Base-by-base conservation (phyloP, 2,329 filamentous ascomycete species). In the Epichloe aotearoae region DNA sequence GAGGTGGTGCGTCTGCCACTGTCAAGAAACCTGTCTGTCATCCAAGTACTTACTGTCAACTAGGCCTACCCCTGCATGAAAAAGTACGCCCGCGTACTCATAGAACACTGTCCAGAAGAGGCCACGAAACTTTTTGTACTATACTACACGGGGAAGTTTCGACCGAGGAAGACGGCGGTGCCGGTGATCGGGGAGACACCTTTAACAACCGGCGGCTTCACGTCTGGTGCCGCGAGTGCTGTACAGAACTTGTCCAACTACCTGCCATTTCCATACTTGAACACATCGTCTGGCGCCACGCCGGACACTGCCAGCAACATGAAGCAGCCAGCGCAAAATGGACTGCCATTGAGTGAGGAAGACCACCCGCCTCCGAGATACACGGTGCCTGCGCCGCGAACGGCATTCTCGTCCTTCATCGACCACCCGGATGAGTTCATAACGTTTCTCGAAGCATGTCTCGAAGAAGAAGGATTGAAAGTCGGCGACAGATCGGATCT, bases 401-500 rank as follows among this genome's bases (percentile, higher is more conserved):
- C 84, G 2, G 91, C 93, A 0, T 98, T 98, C 61, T 96, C 93
- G 1, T 91, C 88, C 0, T 98, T 98, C 61, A 90, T 98, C 53
- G 91, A 96, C 60, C 90, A 96, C 62, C 79, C 93, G 0, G 80
- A 90, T 52, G 83, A 96, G 61, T 97, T 98, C 59, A 91, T 97
- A 55, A 73, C 82, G 15, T 98, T 98, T 63, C 74, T 98, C 0
- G 91, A 98, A 67, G 88, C 89, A 5, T 90, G 91, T 54, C 77
- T 95, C 5, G 72, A 82, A 47, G 83, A 89, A 52, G 73, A 82
- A 19, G 76, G 78, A 20, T 67, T 95, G n/a, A 81, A 80, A 19
- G 75, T 86, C 37, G 76, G 81, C 8, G 86, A 96, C 62, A 86
- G 82, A 55, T 79, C 84, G 1, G 94, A 98, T 64, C 75, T 98